Evolutionary conservation across 176 grass and related monocot species (phyloP), one percentile per base, ranked within the genome.

Genomic region (Zoysia pacifica): DNA sequence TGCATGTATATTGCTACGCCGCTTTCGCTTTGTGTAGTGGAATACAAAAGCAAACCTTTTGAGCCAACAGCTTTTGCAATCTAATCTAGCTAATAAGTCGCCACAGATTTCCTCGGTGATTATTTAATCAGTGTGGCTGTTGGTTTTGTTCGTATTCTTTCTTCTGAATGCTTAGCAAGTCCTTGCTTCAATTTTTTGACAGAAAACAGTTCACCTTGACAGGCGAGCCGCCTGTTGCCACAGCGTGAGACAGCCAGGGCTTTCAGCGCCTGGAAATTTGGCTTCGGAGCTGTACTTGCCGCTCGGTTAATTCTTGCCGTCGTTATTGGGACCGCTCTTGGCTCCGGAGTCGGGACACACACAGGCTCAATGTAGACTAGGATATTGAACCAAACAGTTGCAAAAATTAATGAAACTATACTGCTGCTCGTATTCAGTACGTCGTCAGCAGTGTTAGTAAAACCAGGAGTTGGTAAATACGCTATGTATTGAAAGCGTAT

Each of bases 161-260:
- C 28, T 28, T 28, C 28, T 28, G 45, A 12, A 51, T 78, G 67
- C 49, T 71, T 67, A 85, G 61, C 16, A 19, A 70, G 47, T 62
- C n/a, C n/a, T 2, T 62, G 37, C 45, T 74, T 61, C 62, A 68
- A 11, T 44, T 78, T 13, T 75, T 62, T 47, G 62, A 54, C 14
- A 79, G 28, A 70, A 80, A 80, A 75, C 76, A 64, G 10, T 70
- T 63, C 70, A 36, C 39, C 47, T 65, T 80, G 64, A 79, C 62
- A 40, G 48, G 53, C 47, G 48, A 80, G 70, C 82, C 79, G 41
- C 39, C 11, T 83, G 75, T 74, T 79, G 62, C 7, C 45, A 69
- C 52, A 67, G 52, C 39, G 19, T 70, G 45, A 59, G 78, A 81
- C 84, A 86, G 5, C 11, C 36, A n/a, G 48, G 28, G 37, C 74